These are phyloP conservation scores for Climacium dendroides DNA, from an alignment of 225 moss, liverwort and hornwort species.

Conservation along the genomic window DNA sequence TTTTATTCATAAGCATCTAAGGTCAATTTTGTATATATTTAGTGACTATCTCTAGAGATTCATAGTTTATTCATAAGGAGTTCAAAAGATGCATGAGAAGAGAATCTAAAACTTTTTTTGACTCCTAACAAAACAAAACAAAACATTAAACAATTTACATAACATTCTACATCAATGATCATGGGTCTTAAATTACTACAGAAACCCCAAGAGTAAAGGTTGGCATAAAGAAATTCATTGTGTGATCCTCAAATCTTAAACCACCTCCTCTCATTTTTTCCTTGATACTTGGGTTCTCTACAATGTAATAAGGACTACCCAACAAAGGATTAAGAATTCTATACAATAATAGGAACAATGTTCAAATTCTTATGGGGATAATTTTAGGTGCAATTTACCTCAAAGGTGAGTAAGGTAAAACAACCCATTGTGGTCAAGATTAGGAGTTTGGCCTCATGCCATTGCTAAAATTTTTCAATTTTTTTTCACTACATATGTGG, in stretches of 20 bases:
- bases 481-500: no score
- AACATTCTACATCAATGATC: not conserved
- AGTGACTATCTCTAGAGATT: not conserved
- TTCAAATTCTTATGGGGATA: not conserved
- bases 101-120: not conserved
- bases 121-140: not conserved
- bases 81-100: not conserved
- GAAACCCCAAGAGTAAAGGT: not conserved
- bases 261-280: not conserved
- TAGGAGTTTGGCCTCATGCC: no score
- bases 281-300: not conserved
- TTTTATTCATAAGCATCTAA: not conserved
- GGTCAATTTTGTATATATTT: not conserved
- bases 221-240: not conserved
- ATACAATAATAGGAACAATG: not conserved
- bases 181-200: not conserved
- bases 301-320: rapidly evolving
- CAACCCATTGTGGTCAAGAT: no score
- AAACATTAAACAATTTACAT: not conserved
- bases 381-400: not conserved
- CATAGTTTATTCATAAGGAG: not conserved
- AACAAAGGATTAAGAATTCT: not conserved
- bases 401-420: not conserved
- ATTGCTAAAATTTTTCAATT: no score
- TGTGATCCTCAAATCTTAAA: not conserved